phyloP scores from a whole-genome alignment of 805 yeast genomes.

The Metschnikowia noctiluminum region DNA sequence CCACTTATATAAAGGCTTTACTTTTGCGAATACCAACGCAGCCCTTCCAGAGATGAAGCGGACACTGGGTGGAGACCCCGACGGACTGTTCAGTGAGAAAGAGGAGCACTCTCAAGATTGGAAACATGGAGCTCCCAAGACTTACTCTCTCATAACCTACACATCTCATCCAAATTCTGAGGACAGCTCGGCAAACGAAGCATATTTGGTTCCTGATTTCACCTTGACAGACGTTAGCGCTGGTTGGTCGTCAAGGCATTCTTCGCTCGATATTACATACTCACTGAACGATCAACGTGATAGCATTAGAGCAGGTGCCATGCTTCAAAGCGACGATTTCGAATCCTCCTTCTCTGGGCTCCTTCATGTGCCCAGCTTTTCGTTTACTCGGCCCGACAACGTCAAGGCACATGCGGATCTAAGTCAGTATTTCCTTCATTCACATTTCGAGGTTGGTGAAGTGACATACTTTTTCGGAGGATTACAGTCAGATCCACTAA shows the following conservation, averaged over 20 bases:
- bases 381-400: constrained; percentile 8
- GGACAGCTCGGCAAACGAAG: not conserved
- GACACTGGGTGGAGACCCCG: constrained; percentile 4
- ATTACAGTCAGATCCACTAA: constrained; percentile 16
- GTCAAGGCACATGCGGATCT: not conserved
- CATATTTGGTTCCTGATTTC: constrained; percentile 3
- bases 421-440: constrained; percentile 24
- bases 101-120: constrained; percentile 4
- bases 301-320: not conserved
- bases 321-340: constrained; percentile 14
- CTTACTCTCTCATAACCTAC: constrained; percentile 12
- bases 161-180: constrained; percentile 1
- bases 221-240: constrained; percentile 3
- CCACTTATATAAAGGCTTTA: not conserved
- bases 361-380: constrained; percentile 14
- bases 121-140: constrained; percentile 22
- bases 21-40: not conserved
- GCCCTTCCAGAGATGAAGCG: constrained; percentile 2
- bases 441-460: constrained; percentile 30
- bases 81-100: constrained; percentile 7
- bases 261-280: constrained; percentile 6
- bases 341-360: constrained; percentile 17
- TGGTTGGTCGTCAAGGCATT: constrained; percentile 2
- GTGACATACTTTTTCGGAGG: constrained; percentile 39
- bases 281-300: not conserved